Evolutionary conservation across 2,329 filamentous ascomycete species (phyloP).

Genomic region (Incumbomyces delicatus): DNA sequence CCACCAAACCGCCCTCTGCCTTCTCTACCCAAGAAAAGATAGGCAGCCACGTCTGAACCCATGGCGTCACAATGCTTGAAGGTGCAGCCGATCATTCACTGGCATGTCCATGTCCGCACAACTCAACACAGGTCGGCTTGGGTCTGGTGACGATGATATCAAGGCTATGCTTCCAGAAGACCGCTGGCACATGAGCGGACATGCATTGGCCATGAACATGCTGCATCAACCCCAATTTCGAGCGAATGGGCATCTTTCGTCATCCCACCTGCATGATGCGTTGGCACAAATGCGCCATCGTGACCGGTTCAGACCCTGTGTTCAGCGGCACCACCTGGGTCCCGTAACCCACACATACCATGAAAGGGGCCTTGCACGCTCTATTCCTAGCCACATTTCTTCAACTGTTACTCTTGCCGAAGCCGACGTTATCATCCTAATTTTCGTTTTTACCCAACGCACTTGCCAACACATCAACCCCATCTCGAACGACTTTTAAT

Average conservation of each 20-base stretch:
- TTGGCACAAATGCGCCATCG: constrained; percentile 3
- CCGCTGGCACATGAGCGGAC: not conserved
- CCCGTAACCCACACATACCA: not conserved
- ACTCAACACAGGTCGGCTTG: not conserved
- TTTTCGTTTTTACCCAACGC: not conserved
- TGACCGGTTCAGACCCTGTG: not conserved
- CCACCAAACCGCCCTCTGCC: constrained; percentile 25
- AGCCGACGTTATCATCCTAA: not conserved
- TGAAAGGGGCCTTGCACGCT: not conserved
- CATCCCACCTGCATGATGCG: constrained; percentile 2
- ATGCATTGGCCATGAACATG: not conserved
- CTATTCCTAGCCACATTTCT: not conserved
- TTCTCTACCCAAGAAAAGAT: constrained; percentile 20
- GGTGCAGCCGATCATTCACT: not conserved
- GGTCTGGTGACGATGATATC: not conserved
- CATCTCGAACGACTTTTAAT: not conserved
- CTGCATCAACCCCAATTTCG: not conserved
- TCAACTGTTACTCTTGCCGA: not conserved
- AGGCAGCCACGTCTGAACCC: not conserved
- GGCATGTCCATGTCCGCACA: no score
- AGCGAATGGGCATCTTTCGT: constrained; percentile 3
- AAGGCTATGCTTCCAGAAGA: constrained; percentile 2
- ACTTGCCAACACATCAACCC: not conserved
- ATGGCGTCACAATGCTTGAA: not conserved
- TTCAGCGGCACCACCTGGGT: not conserved